Conservation (phyloP, 441 rosid species). For the Flueggea neowawraea region DNA sequence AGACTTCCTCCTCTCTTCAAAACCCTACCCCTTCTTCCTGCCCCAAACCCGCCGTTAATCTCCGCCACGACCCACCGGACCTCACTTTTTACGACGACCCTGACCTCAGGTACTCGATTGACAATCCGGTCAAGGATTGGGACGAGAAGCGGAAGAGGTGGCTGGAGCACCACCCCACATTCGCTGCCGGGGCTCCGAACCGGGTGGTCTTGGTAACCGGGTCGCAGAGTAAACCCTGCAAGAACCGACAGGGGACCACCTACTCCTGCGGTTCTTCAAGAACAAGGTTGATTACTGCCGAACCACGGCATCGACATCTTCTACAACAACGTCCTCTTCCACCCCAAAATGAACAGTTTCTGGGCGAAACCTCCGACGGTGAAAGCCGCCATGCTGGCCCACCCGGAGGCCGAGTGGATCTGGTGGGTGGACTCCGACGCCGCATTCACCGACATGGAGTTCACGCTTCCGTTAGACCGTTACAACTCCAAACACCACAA, state of each 20-base stretch:
- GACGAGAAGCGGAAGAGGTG: constrained; percentile 72
- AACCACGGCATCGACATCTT: constrained; percentile 66
- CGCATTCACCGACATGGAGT: constrained; percentile 88
- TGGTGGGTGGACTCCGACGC: constrained; percentile 99
- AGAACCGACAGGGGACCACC: constrained; percentile 78
- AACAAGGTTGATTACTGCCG: constrained; percentile 92
- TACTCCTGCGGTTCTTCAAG: constrained; percentile 68
- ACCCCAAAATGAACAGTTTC: constrained; percentile 63
- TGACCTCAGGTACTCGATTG: constrained; percentile 53
- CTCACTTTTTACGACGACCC: constrained; percentile 73
- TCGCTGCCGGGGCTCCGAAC: constrained; percentile 42
- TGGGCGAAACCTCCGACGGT: constrained; percentile 87
- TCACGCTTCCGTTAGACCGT: constrained; percentile 56
- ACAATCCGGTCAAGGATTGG: constrained; percentile 60
- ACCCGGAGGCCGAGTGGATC: constrained; percentile 99
- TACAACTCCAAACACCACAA: constrained; percentile 62
- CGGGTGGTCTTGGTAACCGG: constrained; percentile 77
- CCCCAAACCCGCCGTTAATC: constrained; percentile 27
- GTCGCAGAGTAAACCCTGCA: constrained; percentile 76
- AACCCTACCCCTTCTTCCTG: background rate
- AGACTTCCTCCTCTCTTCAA: background rate
- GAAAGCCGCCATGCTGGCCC: constrained; percentile 85
- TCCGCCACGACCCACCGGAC: constrained; percentile 45
- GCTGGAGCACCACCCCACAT: constrained; percentile 70
- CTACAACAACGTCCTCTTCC: constrained; percentile 67